Conservation (phyloP, 345 rosid genomes). For the Heritiera fomes region DNA sequence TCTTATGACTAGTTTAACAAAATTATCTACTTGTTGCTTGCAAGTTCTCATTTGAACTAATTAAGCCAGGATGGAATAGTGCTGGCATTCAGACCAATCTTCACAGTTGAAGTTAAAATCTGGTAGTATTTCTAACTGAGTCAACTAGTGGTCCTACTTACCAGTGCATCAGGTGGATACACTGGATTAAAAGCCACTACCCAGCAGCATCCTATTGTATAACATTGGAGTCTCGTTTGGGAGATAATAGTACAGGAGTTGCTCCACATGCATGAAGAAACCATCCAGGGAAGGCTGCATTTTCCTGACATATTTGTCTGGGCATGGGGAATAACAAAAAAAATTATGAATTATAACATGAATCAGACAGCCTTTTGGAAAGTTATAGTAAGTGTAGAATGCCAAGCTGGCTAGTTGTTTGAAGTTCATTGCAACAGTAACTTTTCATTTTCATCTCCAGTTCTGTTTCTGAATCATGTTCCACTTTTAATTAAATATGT, state of each 20-base stretch:
- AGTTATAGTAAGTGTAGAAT: background rate
- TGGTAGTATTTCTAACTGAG: background rate
- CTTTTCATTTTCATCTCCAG: background rate
- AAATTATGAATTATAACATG: background rate
- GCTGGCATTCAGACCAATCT: slow-evolving; percentile 1
- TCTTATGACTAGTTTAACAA: background rate
- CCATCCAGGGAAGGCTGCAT: background rate
- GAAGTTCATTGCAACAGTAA: background rate
- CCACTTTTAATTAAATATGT: background rate
- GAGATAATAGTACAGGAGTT: background rate
- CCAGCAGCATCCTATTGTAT: background rate
- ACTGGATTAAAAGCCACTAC: slow-evolving; percentile 6
- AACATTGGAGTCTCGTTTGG: background rate
- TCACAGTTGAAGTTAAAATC: background rate
- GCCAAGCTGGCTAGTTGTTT: background rate
- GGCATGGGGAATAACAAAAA: slow-evolving; percentile 1
- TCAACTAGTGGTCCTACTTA: background rate
- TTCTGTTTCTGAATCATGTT: background rate
- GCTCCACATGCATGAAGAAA: slow-evolving; percentile 2
- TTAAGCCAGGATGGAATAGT: background rate
- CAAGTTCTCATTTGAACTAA: background rate
- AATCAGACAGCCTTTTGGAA: background rate
- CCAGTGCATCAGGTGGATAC: background rate
- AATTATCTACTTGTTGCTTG: background rate
- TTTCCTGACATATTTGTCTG: background rate